These are phyloP conservation scores for Xanthoceras sorbifolium DNA, from an alignment of 345 rosid species.

Conservation along the genomic window DNA sequence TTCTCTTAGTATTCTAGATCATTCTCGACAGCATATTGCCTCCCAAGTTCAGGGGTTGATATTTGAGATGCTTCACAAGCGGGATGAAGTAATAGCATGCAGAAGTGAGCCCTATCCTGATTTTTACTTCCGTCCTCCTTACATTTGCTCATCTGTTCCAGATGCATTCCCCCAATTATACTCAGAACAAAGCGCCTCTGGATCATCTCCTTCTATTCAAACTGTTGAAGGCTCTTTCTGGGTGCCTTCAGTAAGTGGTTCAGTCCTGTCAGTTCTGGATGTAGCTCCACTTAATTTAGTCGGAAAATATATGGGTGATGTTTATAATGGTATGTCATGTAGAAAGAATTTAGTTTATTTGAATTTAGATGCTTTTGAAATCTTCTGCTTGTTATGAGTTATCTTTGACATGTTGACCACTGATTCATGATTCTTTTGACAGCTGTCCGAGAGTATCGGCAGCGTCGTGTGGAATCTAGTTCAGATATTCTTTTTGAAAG, in stretches of 20 bases:
- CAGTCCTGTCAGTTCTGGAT: conserved; percentile 54
- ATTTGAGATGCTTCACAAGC: conserved; percentile 64
- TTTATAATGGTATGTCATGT: conserved; percentile 55
- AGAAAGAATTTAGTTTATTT: background rate
- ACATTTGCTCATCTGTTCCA: conserved; percentile 42
- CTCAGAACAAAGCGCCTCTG: conserved; percentile 24
- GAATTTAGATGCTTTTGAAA: conserved; percentile 8
- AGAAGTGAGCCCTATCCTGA: conserved; percentile 58
- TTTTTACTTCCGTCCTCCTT: conserved; percentile 45
- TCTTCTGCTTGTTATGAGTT: conserved; percentile 22
- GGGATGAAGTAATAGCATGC: conserved; percentile 49
- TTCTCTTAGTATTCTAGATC: conserved; percentile 77
- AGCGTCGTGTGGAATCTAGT: conserved; percentile 52
- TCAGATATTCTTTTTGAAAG: conserved; percentile 51
- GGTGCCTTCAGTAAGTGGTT: conserved; percentile 46
- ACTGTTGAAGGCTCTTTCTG: conserved; percentile 32
- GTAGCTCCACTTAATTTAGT: conserved; percentile 64
- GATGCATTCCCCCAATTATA: conserved; percentile 28
- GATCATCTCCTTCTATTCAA: conserved; percentile 30
- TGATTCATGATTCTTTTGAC: conserved; percentile 36
- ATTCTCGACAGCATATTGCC: conserved; percentile 66
- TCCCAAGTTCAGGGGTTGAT: conserved; percentile 70
- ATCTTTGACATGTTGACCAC: conserved; percentile 11
- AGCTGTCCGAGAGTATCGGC: conserved; percentile 67
- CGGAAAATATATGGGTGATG: conserved; percentile 61